phyloP scores from a whole-genome alignment of 148 eudicot species.

The Salicornia ramosissima region DNA sequence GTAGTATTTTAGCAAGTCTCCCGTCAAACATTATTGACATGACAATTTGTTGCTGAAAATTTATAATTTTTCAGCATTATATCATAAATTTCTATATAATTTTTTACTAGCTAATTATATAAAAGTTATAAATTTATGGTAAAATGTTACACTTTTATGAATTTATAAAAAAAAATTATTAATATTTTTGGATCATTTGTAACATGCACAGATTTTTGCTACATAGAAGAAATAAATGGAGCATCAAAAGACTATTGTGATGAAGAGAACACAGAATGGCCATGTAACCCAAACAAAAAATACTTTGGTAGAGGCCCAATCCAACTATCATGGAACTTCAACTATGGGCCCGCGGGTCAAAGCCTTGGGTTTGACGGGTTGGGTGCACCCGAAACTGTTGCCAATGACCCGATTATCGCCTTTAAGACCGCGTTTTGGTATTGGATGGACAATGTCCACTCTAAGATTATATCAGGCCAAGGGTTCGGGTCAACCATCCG shows the following conservation, averaged over 20 bases:
- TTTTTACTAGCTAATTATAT: no score
- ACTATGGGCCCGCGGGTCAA: constrained; percentile 41
- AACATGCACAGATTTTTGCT: constrained; percentile 43
- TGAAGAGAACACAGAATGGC: constrained; percentile 28
- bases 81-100: no score
- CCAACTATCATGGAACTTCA: constrained; percentile 48
- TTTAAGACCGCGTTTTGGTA: constrained; percentile 46
- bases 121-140: no score
- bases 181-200: no score
- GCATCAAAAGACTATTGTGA: constrained; percentile 44
- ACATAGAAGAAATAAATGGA: constrained; percentile 46
- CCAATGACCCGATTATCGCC: constrained; percentile 27
- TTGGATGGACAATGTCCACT: constrained; percentile 41
- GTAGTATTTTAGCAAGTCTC: no score
- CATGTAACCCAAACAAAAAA: constrained; percentile 29
- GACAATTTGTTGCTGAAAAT: no score
- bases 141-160: no score
- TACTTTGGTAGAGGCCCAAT: constrained; percentile 42
- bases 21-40: no score
- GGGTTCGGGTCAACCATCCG: constrained; percentile 43
- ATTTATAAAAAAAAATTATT: no score
- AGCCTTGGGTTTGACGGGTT: constrained; percentile 44
- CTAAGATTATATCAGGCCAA: constrained; percentile 17
- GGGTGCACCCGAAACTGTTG: constrained; percentile 36
- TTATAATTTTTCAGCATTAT: no score